Percentiles rank a stretch among this genome's conserved stretches.
phyloP scores from a whole-genome alignment of 176 grass and related monocot species.

The Poa pratensis region DNA sequence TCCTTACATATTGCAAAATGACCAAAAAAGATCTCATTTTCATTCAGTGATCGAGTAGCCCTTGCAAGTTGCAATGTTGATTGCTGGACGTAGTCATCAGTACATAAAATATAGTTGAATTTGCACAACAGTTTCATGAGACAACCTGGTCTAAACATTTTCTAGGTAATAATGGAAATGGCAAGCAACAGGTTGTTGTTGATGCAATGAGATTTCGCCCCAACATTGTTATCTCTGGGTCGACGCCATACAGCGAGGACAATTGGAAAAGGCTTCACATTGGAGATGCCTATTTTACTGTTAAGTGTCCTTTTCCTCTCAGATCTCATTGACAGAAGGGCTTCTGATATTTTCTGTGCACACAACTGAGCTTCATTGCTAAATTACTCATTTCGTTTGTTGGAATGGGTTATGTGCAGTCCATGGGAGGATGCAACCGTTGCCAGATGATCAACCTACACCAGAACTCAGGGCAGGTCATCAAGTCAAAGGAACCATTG shows the following conservation, averaged over 20 bases:
- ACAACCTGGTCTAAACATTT: conserved; percentile 16
- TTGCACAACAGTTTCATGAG: neutral
- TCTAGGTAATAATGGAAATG: conserved; percentile 44
- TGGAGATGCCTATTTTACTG: conserved; percentile 78
- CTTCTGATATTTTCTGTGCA: neutral
- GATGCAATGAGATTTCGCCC: conserved; percentile 84
- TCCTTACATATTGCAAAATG: neutral
- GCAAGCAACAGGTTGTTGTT: conserved; percentile 43
- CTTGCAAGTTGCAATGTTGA: neutral
- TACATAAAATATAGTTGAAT: conserved; percentile 1
- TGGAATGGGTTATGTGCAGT: conserved; percentile 43
- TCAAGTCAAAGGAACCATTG: conserved; percentile 85
- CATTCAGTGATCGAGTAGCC: neutral
- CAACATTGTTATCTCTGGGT: conserved; percentile 86
- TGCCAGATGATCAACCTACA: conserved; percentile 95
- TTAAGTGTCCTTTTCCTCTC: conserved; percentile 45
- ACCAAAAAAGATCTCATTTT: neutral
- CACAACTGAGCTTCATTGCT: neutral
- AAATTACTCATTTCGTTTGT: conserved; percentile 4
- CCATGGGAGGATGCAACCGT: conserved; percentile 94
- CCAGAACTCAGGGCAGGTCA: conserved; percentile 58
- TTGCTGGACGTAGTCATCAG: conserved; percentile 3
- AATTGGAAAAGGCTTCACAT: conserved; percentile 78
- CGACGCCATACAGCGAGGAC: conserved; percentile 77
- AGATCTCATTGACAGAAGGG: neutral